phyloP scores from a whole-genome alignment of 805 yeast species.

The Metschnikowia sp. region DNA sequence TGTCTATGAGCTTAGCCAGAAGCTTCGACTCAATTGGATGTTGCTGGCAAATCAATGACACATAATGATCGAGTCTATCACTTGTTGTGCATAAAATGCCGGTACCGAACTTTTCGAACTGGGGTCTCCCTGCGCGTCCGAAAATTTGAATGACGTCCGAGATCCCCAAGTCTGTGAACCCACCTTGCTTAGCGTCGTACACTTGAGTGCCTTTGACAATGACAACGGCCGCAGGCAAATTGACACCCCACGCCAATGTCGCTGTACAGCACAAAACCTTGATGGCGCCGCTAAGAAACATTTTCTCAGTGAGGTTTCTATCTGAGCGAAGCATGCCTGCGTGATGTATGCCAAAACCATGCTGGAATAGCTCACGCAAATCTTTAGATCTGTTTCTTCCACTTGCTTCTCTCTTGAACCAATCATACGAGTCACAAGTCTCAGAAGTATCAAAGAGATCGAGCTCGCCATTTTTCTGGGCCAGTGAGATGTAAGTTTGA shows the following conservation, averaged over 20 bases:
- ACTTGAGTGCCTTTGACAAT: slow-evolving; percentile 96
- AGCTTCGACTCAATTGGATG: slow-evolving; percentile 92
- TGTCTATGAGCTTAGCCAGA: slow-evolving; percentile 77
- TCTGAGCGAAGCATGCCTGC: slow-evolving; percentile 96
- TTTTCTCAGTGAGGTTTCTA: slow-evolving; percentile 81
- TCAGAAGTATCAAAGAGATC: slow-evolving; percentile 57
- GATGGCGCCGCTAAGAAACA: slow-evolving; percentile 82
- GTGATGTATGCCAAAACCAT: slow-evolving; percentile 92
- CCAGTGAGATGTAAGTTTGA: slow-evolving; percentile 62
- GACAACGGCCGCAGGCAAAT: slow-evolving; percentile 96
- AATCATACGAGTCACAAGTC: slow-evolving; percentile 35
- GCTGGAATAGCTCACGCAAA: slow-evolving; percentile 69
- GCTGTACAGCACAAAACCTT: slow-evolving; percentile 94
- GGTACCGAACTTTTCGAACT: slow-evolving; percentile 86
- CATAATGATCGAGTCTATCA: slow-evolving; percentile 81
- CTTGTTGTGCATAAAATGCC: slow-evolving; percentile 84
- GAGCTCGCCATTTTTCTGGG: slow-evolving; percentile 56
- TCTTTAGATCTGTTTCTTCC: slow-evolving; percentile 72
- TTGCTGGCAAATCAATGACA: slow-evolving; percentile 86
- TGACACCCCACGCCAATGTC: slow-evolving; percentile 99
- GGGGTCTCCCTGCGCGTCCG: slow-evolving; percentile 99
- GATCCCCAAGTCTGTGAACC: slow-evolving; percentile 87
- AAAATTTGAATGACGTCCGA: slow-evolving; percentile 96
- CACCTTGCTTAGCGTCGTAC: slow-evolving; percentile 92
- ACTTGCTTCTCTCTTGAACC: slow-evolving; percentile 61